phyloP scores from a whole-genome alignment of 306 rosid species.

The Myrica gale region DNA sequence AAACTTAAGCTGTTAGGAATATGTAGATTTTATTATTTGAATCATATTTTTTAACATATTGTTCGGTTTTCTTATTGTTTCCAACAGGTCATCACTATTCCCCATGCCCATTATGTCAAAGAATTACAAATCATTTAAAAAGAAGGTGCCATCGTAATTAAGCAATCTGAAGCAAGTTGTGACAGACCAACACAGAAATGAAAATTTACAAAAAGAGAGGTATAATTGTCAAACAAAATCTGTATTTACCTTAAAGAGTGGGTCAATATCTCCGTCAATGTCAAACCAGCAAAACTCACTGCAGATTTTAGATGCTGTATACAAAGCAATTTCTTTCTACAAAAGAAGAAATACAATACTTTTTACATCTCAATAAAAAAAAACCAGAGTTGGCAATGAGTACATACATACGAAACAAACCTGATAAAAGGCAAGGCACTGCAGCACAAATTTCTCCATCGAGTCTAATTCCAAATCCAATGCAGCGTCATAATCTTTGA shows the following conservation, averaged over 20 bases:
- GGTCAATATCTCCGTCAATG: constrained; percentile 83
- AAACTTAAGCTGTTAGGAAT: too few species aligned
- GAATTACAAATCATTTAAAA: background rate
- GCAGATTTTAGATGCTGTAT: constrained; percentile 76
- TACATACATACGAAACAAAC: constrained; percentile 34
- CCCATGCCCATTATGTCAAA: background rate
- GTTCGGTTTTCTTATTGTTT: too few species aligned
- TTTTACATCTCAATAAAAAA: constrained; percentile 8
- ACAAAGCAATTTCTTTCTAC: constrained; percentile 95
- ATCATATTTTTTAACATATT: too few species aligned
- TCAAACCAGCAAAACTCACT: constrained; percentile 80
- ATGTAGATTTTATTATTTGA: too few species aligned
- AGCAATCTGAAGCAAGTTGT: background rate
- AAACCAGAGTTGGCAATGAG: constrained; percentile 19
- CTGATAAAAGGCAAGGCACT: constrained; percentile 89
- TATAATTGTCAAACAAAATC: background rate
- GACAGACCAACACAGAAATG: constrained; percentile 4
- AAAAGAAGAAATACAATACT: constrained; percentile 28
- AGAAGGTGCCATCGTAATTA: background rate
- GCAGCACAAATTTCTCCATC: constrained; percentile 80
- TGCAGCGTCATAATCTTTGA: constrained; percentile 93
- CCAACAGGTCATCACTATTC: background rate
- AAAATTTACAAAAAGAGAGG: constrained; percentile 5
- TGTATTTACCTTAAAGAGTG: constrained; percentile 75
- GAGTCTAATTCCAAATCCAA: constrained; percentile 94